Evolutionary conservation across 192 early-diverging fungal species (phyloP), one percentile per base, ranked within the genome.

Genomic region (Coemansia reversa): DNA sequence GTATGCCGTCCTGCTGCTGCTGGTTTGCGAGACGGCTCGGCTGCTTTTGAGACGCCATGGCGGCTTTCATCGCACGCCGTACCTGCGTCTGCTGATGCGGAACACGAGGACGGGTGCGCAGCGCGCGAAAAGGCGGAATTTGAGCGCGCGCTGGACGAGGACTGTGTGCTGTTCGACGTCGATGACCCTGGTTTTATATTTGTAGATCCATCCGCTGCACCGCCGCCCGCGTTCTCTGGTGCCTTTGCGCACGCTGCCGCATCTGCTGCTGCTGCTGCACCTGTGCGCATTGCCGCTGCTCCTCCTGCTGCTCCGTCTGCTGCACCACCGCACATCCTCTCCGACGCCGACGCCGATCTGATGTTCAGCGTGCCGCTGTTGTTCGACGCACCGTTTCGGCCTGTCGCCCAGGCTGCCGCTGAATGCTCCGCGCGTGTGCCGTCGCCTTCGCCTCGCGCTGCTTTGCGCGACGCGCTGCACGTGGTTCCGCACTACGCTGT

Each of bases 181-280:
- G 79, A 81, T 62, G 79, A 81, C 32, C 73, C 79, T 0, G 79
- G 79, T 18, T 81, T 81, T 32, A 81, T 81, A 25, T 81, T 81
- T 50, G 71, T 75, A 29, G 79, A 81, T 49, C 62, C 73, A 7
- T 72, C 66, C 1, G 69, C 14, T 9, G 39, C 39, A 14, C 1
- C 39, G 14, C 39, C 9, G 39, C 39, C 39, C 3, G 9, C 14
- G 14, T 45, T 45, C 12, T 45, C 39, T 16, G 39, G 39, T 20
- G 42, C 52, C 22, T 39, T 58, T 27, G 47, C 62, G 23, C 52
- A 35, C 25, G 33, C 50, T 30, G 59, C 59, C 12, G 39, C 48
- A 19, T 29, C 28, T 8, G n/a, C 49, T 28, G 69, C 66, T 0
- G 62, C 72, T 1, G n/a, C 50, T 22, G 72, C 72, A 30, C 77